These are phyloP conservation scores for Oidium heveae DNA, from an alignment of 2,329 filamentous ascomycete genomes.

Conservation along the genomic window DNA sequence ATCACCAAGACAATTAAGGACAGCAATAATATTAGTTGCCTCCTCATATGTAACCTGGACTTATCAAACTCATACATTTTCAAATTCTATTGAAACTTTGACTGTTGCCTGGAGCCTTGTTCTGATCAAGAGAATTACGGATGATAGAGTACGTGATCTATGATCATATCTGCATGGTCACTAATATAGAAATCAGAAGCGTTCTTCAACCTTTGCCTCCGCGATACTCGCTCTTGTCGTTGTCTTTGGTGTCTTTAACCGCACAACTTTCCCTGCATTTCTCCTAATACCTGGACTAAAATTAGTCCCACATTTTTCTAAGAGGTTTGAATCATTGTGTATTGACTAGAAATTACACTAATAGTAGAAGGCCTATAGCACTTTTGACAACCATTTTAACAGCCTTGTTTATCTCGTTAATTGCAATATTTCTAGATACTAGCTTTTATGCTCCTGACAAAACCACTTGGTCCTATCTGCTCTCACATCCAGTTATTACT, in stretches of 20 bases:
- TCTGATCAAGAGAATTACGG: constrained; percentile 63
- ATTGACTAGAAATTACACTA: constrained; percentile 1
- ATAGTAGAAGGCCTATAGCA: constrained; percentile 24
- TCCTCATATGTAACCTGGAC: constrained; percentile 98
- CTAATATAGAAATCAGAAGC: constrained; percentile 25
- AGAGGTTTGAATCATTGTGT: constrained; percentile 43
- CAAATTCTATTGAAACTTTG: constrained; percentile 87
- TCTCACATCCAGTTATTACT: constrained; percentile 42
- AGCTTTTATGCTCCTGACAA: constrained; percentile 47
- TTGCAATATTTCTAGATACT: constrained; percentile 66
- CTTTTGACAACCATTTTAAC: constrained; percentile 38
- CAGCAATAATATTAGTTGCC: constrained; percentile 62
- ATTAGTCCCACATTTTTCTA: constrained; percentile 62
- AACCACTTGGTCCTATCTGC: constrained; percentile 37
- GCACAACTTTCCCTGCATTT: constrained; percentile 92
- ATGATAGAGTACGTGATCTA: constrained; percentile 40
- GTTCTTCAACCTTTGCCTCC: constrained; percentile 51
- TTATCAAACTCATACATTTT: constrained; percentile 94
- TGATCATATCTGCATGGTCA: neutral
- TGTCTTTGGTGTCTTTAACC: constrained; percentile 79
- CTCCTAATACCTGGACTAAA: constrained; percentile 60
- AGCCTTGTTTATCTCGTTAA: constrained; percentile 37
- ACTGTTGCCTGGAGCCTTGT: constrained; percentile 85
- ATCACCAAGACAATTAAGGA: constrained; percentile 41
- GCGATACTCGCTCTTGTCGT: constrained; percentile 55